Evolutionary conservation across 768 basidiomycete genomes (phyloP).

Genomic region (Holtermanniella nyarrowii): DNA sequence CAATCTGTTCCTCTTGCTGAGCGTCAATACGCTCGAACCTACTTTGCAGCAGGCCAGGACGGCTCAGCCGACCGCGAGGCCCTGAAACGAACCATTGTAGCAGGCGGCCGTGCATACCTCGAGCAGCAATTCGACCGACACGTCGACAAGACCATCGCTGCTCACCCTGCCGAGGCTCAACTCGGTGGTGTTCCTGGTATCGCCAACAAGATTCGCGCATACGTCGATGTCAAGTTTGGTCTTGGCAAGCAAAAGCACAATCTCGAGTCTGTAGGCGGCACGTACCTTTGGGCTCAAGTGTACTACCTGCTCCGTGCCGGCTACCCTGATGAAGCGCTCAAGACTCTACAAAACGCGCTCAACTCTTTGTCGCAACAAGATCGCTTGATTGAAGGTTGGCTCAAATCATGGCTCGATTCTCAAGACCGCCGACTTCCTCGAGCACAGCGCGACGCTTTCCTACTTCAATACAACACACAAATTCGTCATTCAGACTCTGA

Average conservation of each 20-base stretch:
- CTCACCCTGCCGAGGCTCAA: slow-evolving; percentile 68
- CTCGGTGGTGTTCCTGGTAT: slow-evolving; percentile 87
- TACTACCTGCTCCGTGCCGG: slow-evolving; percentile 86
- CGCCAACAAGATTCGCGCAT: slow-evolving; percentile 80
- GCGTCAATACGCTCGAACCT: slow-evolving; percentile 69
- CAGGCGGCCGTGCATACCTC: slow-evolving; percentile 66
- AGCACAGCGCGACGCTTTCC: slow-evolving; percentile 54
- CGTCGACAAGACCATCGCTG: slow-evolving; percentile 69
- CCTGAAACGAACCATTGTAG: slow-evolving; percentile 62
- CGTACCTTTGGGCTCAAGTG: slow-evolving; percentile 86
- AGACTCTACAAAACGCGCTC: slow-evolving; percentile 61
- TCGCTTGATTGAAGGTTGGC: slow-evolving; percentile 67
- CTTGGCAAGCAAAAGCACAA: neutral
- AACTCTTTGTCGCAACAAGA: slow-evolving; percentile 59
- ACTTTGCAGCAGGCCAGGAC: slow-evolving; percentile 53
- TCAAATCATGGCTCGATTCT: slow-evolving; percentile 73
- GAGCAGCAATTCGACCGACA: slow-evolving; percentile 59
- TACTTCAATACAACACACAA: slow-evolving; percentile 50
- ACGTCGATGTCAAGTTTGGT: slow-evolving; percentile 60
- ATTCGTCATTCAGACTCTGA: slow-evolving; percentile 72
- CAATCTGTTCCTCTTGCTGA: slow-evolving; percentile 56
- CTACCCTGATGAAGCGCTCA: slow-evolving; percentile 66
- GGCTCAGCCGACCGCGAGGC: slow-evolving; percentile 57
- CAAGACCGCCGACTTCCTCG: slow-evolving; percentile 52
- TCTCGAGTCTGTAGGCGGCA: slow-evolving; percentile 59